Conservation (phyloP, 768 basidiomycete genomes). For the Pleurotus cornucopiae region DNA sequence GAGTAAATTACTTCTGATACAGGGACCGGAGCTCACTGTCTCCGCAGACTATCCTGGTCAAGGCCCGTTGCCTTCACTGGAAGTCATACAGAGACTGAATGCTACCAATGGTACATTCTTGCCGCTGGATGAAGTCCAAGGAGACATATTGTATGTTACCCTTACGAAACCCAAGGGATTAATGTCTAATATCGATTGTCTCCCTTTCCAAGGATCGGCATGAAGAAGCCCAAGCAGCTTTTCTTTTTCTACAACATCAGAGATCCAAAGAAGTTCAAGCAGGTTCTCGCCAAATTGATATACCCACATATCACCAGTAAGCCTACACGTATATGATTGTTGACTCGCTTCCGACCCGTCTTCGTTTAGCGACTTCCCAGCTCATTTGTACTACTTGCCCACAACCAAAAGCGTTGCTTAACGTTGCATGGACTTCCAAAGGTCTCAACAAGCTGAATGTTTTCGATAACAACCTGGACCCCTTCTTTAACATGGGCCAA, state of each 20-base stretch:
- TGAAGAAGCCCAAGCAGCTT: constrained; percentile 19
- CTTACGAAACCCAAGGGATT: no score
- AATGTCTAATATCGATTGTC: background rate
- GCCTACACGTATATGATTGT: background rate
- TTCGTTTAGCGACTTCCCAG: constrained; percentile 15
- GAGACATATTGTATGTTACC: constrained; percentile 15
- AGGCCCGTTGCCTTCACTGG: constrained; percentile 1
- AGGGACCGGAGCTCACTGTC: background rate
- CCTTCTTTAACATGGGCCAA: constrained; percentile 12
- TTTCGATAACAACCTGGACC: constrained; percentile 12
- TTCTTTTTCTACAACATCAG: constrained; percentile 19
- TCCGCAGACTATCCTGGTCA: constrained; percentile 3
- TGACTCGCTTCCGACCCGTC: constrained; percentile 4
- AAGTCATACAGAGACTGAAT: constrained; percentile 8
- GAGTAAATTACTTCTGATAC: background rate
- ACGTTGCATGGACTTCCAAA: constrained; percentile 19
- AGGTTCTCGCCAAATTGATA: constrained; percentile 8
- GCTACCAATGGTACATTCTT: constrained; percentile 11
- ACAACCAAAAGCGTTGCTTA: constrained; percentile 15
- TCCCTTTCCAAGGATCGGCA: constrained; percentile 13
- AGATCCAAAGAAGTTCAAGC: constrained; percentile 15
- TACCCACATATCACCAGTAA: constrained; percentile 4
- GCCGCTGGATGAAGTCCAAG: constrained; percentile 16
- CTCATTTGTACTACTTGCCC: constrained; percentile 7
- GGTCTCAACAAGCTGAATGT: constrained; percentile 14